These are phyloP conservation scores for Penicillium canariense DNA, from an alignment of 495 filamentous ascomycete genomes.

Conservation along the genomic window DNA sequence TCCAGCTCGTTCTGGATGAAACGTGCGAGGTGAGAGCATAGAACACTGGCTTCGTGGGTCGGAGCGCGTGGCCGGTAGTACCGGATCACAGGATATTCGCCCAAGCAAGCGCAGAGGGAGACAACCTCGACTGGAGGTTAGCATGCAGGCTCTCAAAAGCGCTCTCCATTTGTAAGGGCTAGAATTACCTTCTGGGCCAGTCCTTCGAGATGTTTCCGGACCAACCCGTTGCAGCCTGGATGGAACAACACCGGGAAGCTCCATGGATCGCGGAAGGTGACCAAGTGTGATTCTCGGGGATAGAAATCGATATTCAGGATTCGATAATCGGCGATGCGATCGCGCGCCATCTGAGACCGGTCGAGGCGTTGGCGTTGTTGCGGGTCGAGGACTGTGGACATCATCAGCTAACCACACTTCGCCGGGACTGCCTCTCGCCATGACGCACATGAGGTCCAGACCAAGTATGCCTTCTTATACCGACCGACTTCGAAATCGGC, in stretches of 20 bases:
- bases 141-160: slow-evolving; percentile 1
- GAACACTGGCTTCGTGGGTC: slow-evolving; percentile 79
- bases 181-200: slow-evolving; percentile 77
- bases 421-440: slow-evolving; percentile 3
- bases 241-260: slow-evolving; percentile 93
- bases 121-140: slow-evolving; percentile 62
- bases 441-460: slow-evolving; percentile 78
- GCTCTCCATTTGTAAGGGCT: neutral
- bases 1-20: slow-evolving; percentile 91
- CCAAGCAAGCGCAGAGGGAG: slow-evolving; percentile 76
- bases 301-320: slow-evolving; percentile 83
- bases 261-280: slow-evolving; percentile 90
- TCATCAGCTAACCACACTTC: slow-evolving; percentile 17
- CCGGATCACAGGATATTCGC: slow-evolving; percentile 86
- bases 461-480: slow-evolving; percentile 70
- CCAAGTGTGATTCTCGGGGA: slow-evolving; percentile 84
- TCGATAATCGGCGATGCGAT: slow-evolving; percentile 69
- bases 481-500: slow-evolving; percentile 81
- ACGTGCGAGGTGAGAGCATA: slow-evolving; percentile 84
- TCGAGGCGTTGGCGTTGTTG: slow-evolving; percentile 56
- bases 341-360: slow-evolving; percentile 56
- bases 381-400: slow-evolving; percentile 50
- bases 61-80: slow-evolving; percentile 77
- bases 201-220: slow-evolving; percentile 73
- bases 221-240: slow-evolving; percentile 80